A percentile compares a stretch with the other conserved stretches of the same genome.
Evolutionary conservation across 2,329 filamentous ascomycete genomes (phyloP).

Genomic region (Lecanicillium sp.): DNA sequence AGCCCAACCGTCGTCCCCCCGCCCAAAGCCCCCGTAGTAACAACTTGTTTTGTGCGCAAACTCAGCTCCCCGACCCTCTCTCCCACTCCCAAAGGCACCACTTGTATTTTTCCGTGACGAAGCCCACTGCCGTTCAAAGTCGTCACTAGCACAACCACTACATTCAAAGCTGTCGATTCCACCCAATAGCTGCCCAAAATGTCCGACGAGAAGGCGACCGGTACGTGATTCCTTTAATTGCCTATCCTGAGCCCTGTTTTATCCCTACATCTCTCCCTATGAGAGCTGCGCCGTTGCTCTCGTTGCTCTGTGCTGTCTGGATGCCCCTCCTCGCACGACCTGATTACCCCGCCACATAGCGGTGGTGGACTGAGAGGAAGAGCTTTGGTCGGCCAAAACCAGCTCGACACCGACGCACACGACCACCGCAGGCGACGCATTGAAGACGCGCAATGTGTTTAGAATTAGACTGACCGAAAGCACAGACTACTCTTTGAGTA

Average conservation of each 20-base stretch:
- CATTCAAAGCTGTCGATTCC: background rate
- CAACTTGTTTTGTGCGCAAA: too few relatives aligned
- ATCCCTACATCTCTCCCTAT: background rate
- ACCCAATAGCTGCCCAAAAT: slow-evolving; percentile 26
- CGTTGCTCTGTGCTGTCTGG: background rate
- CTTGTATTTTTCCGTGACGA: too few relatives aligned
- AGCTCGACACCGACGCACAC: slow-evolving; percentile 4
- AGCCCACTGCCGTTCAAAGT: too few relatives aligned
- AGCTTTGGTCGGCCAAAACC: background rate
- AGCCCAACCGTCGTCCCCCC: too few relatives aligned
- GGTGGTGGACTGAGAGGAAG: slow-evolving; percentile 5
- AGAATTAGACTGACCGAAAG: slow-evolving; percentile 2
- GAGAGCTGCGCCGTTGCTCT: too few relatives aligned
- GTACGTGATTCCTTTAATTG: slow-evolving; percentile 23
- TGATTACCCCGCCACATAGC: slow-evolving; percentile 10
- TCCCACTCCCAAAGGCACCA: too few relatives aligned
- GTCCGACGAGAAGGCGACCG: slow-evolving; percentile 38
- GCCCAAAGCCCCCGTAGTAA: too few relatives aligned
- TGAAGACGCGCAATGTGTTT: background rate
- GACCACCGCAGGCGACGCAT: background rate
- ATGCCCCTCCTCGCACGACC: slow-evolving; percentile 1
- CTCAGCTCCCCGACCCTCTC: too few relatives aligned
- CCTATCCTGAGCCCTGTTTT: slow-evolving; percentile 1
- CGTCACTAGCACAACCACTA: too few relatives aligned
- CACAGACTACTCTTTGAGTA: slow-evolving; percentile 79